These are phyloP conservation scores for Colletotrichum higginsianum DNA, from an alignment of 2,329 filamentous ascomycete genomes.

Conservation along the genomic window DNA sequence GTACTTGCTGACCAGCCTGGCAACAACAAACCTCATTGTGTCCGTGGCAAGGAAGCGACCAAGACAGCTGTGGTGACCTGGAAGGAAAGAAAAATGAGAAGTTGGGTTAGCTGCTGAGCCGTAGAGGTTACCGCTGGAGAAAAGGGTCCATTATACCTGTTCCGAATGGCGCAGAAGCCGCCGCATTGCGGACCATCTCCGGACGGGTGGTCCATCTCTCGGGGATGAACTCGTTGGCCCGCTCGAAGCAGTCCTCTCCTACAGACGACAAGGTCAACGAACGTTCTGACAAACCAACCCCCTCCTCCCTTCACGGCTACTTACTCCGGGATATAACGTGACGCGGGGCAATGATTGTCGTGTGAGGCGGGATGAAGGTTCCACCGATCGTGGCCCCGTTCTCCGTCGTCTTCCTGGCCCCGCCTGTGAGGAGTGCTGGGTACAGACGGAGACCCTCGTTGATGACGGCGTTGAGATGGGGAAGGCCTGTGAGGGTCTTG, in stretches of 20 bases:
- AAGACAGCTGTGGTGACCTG: slow-evolving; percentile 40
- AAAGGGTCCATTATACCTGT: slow-evolving; percentile 44
- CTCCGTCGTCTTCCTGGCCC: slow-evolving; percentile 40
- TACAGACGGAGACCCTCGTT: slow-evolving; percentile 42
- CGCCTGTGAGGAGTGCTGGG: slow-evolving; percentile 37
- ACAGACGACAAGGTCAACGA: neutral
- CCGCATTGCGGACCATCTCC: slow-evolving; percentile 51
- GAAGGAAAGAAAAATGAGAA: neutral
- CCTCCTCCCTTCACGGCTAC: slow-evolving; percentile 18
- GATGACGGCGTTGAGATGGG: slow-evolving; percentile 46
- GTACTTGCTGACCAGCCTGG: slow-evolving; percentile 38
- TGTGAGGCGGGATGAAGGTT: slow-evolving; percentile 38
- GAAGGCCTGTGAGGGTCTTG: slow-evolving; percentile 42
- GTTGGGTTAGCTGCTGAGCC: neutral
- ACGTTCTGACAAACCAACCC: neutral
- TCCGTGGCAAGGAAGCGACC: slow-evolving; percentile 38
- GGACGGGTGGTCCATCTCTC: slow-evolving; percentile 54
- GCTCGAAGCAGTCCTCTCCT: slow-evolving; percentile 50
- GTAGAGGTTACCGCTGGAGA: neutral
- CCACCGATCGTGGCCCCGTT: slow-evolving; percentile 38
- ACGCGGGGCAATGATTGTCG: slow-evolving; percentile 42
- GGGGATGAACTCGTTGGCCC: slow-evolving; percentile 53
- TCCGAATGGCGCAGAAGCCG: slow-evolving; percentile 52
- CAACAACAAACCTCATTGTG: slow-evolving; percentile 39
- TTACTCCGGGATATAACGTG: slow-evolving; percentile 54